A percentile compares a stretch with the other conserved stretches of the same genome.
Evolutionary conservation across 257 asterid species (phyloP).

Genomic region (Solanum pinnatisectum): DNA sequence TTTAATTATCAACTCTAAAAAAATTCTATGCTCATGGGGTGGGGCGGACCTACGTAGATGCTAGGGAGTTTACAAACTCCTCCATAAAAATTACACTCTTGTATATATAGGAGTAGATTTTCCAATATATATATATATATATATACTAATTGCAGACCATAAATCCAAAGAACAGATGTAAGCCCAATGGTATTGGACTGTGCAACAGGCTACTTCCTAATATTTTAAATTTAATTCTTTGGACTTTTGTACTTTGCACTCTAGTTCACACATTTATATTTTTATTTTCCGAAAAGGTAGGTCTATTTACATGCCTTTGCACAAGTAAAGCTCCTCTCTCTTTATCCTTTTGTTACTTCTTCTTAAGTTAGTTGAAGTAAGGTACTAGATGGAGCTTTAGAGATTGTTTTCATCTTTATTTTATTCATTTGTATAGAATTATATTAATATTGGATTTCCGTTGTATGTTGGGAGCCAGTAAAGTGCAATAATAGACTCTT

Average conservation of each 20-base stretch:
- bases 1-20: too few relatives aligned
- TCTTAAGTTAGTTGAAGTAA: not conserved
- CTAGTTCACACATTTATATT: not conserved
- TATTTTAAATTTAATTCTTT: not conserved
- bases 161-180: not conserved
- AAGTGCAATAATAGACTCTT: slow-evolving; percentile 85
- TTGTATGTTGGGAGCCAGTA: slow-evolving; percentile 50
- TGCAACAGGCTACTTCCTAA: not conserved
- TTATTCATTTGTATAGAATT: not conserved
- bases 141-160: not conserved
- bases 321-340: not conserved
- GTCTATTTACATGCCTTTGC: not conserved
- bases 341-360: not conserved
- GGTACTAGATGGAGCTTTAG: not conserved
- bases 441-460: not conserved
- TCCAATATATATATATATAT: too few relatives aligned
- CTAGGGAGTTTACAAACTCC: not conserved
- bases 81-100: not conserved
- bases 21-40: not conserved
- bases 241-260: not conserved
- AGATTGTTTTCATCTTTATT: not conserved
- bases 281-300: not conserved
- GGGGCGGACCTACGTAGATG: not conserved
- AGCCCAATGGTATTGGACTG: not conserved
- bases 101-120: not conserved